A percentile compares a stretch with the other conserved stretches of the same genome.
These are phyloP conservation scores for Amorphotheca resinae DNA, from an alignment of 495 filamentous ascomycete species.

Conservation along the genomic window DNA sequence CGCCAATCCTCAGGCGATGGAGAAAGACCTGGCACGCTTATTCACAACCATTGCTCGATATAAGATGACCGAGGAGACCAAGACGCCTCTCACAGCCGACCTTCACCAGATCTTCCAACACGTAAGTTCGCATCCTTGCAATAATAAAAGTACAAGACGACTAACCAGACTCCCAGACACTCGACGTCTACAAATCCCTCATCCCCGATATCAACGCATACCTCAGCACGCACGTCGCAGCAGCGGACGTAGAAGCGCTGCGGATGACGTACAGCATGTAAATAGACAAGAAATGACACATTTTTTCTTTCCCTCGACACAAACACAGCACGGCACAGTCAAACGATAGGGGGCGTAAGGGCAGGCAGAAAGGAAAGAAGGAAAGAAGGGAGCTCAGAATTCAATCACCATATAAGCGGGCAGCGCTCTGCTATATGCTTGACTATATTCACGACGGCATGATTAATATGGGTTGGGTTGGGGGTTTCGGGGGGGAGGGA, in stretches of 20 bases:
- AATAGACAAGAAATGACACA: too few species aligned
- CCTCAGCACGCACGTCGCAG: constrained; percentile 44
- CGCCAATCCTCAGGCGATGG: constrained; percentile 84
- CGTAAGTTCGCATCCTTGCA: too few species aligned
- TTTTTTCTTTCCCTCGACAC: not conserved
- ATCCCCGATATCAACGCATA: constrained; percentile 80
- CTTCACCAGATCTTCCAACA: constrained; percentile 33
- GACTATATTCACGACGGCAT: too few species aligned
- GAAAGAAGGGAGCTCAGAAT: not conserved
- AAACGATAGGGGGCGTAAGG: not conserved
- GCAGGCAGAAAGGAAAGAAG: not conserved
- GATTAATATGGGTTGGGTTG: too few species aligned
- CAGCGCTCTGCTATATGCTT: too few species aligned
- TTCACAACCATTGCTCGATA: constrained; percentile 77
- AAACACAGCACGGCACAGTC: too few species aligned
- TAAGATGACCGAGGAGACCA: constrained; percentile 9
- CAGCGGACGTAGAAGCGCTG: constrained; percentile 48
- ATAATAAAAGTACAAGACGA: too few species aligned
- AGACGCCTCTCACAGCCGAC: constrained; percentile 21
- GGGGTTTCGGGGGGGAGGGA: too few species aligned
- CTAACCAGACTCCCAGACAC: constrained; percentile 40
- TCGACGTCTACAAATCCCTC: constrained; percentile 70
- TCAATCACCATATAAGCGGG: too few species aligned
- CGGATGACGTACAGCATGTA: constrained; percentile 31
- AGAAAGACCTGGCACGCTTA: constrained; percentile 67